Base-by-base conservation (phyloP, 2,329 filamentous ascomycete genomes). In the Metarhizium brunneum region DNA sequence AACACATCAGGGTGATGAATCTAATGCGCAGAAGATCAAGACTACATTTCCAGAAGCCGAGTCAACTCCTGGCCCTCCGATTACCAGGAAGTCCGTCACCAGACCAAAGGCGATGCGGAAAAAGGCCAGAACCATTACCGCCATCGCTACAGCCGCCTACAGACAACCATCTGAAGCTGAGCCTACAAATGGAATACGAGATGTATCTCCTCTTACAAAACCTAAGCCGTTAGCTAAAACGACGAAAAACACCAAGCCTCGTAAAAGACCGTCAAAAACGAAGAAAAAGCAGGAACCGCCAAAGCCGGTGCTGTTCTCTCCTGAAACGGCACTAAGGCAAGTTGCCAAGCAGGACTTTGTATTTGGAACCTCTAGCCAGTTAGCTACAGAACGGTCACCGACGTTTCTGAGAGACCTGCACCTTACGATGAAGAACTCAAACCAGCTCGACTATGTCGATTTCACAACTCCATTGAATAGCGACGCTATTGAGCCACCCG, bases 301-400 rank as follows among this genome's bases (percentile, higher is more conserved):
- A n/a, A 74, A 76, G 20, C 73, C 76, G 47, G 68, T 80, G 18
- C 67, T 95, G 2, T 73, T 89, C 11, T 89, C 88, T 1, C 90
- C 90, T 0, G 75, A 73, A 50, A 80, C 86, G 29, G 90, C 89
- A 1, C 70, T 86, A 47, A 80, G 80, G 53, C 79, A 86, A 61
- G 80, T 87, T 14, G 76, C 81, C 3, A 75, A 80, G 1, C 90
- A 94, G 66, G 83, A 91, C 57, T 88, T 92, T 64, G 72, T 95
- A 0, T 95, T 95, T 69, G 90, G 90, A 1, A 94, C 90, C 0
- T 92, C 87, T 1, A 95, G 90, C 67, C 90, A 95, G 67, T 72
- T 95, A 29, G 86, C 85, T 14, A 74, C 79, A 54, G 87, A 90
- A 56, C 83, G 90, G 40, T 88, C 87, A 0, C 87, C 87, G 0